Base-by-base conservation (phyloP, 257 asterid genomes). In the Solanum appendiculatum region DNA sequence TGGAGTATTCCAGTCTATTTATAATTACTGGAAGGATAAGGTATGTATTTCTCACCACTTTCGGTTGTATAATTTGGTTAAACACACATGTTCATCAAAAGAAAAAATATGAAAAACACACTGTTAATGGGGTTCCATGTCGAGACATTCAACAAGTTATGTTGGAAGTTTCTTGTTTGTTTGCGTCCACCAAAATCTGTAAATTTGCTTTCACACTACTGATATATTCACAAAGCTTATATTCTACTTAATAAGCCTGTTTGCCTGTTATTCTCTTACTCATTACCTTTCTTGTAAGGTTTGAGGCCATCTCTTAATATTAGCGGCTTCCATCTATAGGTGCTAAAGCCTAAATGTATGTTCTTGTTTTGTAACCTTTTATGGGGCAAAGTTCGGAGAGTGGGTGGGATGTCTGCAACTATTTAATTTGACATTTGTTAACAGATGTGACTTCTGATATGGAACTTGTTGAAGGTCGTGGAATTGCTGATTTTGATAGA, bases 21-120 rank as follows among this genome's bases (percentile, higher is more conserved):
- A 96, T 90, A 95, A 72, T 89, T 94, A 95, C 92, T 97, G 99
- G 99, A 97, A 96, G 90, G 94, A 92, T 85, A 97, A 97, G 98
- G 99, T 97, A 92, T 69, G 93, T 23, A 34, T 78, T 82, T 33
- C 56, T 73, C 74, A 37, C 78, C 40, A 74, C 85, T 81, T 78
- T 60, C 39, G n/a, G 34, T 78, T 85, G 58, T 82, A 13, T 31
- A n/a, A 46, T 68, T 51, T 34, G 46, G 46, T 46, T 66, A 20
- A 20, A 42, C n/a, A 27, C 68, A 81, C 58, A 81, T 16, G 40
- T 78, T 78, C 40, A 27, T 48, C 44, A 29, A 31, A 48, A 81
- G 68, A 46, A 40, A 46, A 8, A 40, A n/a, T 39, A 75, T 23
- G 33, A 31, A 33, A 6, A 25, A 40, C 36, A 40, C 83, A 25